Percentiles rank a stretch among this genome's conserved stretches.
phyloP scores from a whole-genome alignment of 2,329 filamentous ascomycete species.

The Xylariaceae sp. region DNA sequence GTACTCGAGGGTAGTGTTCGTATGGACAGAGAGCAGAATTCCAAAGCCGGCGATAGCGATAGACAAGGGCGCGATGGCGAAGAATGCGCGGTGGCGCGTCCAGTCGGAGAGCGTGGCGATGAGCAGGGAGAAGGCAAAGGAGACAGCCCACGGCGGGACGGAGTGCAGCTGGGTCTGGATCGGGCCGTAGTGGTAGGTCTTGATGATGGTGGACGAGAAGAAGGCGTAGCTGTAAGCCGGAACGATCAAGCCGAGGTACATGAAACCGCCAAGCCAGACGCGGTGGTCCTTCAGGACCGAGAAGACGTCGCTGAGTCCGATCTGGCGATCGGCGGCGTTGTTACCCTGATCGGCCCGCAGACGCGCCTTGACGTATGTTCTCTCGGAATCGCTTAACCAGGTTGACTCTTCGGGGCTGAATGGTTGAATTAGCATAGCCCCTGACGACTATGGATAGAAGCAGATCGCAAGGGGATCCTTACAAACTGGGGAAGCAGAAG shows the following conservation, averaged over 20 bases:
- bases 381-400: slow-evolving; percentile 68
- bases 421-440: neutral
- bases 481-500: slow-evolving; percentile 67
- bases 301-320: slow-evolving; percentile 54
- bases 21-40: slow-evolving; percentile 67
- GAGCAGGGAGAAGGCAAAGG: slow-evolving; percentile 74
- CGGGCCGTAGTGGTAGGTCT: slow-evolving; percentile 56
- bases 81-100: slow-evolving; percentile 66
- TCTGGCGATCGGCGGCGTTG: slow-evolving; percentile 57
- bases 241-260: slow-evolving; percentile 77
- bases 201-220: slow-evolving; percentile 68
- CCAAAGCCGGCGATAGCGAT: slow-evolving; percentile 69
- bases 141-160: slow-evolving; percentile 57
- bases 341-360: slow-evolving; percentile 64
- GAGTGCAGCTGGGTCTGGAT: slow-evolving; percentile 55
- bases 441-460: neutral
- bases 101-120: slow-evolving; percentile 69
- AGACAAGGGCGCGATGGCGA: slow-evolving; percentile 62
- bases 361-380: slow-evolving; percentile 58
- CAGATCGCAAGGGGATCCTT: slow-evolving; percentile 20
- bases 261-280: slow-evolving; percentile 67
- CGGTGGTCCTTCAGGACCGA: slow-evolving; percentile 68
- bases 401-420: slow-evolving; percentile 59
- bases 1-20: slow-evolving; percentile 65
- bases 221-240: slow-evolving; percentile 75